Evolutionary conservation across 139 green algal species (phyloP), one percentile per base, ranked within the genome.

Genomic region (Chlorella vulgaris): DNA sequence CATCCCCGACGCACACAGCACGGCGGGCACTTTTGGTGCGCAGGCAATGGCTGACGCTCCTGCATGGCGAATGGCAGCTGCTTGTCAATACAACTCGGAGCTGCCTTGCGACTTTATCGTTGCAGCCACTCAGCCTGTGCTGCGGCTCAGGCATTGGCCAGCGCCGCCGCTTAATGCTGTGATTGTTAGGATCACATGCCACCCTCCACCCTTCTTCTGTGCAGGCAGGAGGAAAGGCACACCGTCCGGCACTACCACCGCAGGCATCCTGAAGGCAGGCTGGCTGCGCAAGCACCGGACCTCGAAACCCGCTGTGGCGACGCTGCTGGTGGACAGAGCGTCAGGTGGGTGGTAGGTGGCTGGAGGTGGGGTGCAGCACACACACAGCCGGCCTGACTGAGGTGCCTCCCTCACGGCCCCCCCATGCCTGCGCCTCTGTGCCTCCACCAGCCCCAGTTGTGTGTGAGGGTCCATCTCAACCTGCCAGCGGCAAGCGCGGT

Each of bases 251-350:
- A 35, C 18, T 0, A 26, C 13, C 31, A n/a, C 73, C 7, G 40
- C 78, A 28, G 68, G 68, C 69, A 89, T 89, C 31, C 61, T 90
- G 0, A 89, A 87, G 77, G 83, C 82, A 5, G 81, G 85, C 55
- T 94, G 90, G 90, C 86, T 94, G 74, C 69, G 74, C 31, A 92
- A 92, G 83, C 89, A 94, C 65, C 62, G 85, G 62, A 80, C 84
- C 19, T 65, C 51, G 28, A 62, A 75, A 0, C 85, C 90, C 10
- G 83, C 87, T 5, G 90, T 93, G 29, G 83, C 80, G 26, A 85
- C 86, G 0, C 22, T 93, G 47, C 79, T 94, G 40, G 47, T 93
- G 29, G 73, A 85, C 15, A 51, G 80, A 47, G 83, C 39, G 2
- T 33, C 28, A 4, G 73, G 73, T 79, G 50, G 10, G 69, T 50